These are phyloP conservation scores for Eucalyptus lansdowneana DNA, from an alignment of 345 rosid species.

Conservation along the genomic window DNA sequence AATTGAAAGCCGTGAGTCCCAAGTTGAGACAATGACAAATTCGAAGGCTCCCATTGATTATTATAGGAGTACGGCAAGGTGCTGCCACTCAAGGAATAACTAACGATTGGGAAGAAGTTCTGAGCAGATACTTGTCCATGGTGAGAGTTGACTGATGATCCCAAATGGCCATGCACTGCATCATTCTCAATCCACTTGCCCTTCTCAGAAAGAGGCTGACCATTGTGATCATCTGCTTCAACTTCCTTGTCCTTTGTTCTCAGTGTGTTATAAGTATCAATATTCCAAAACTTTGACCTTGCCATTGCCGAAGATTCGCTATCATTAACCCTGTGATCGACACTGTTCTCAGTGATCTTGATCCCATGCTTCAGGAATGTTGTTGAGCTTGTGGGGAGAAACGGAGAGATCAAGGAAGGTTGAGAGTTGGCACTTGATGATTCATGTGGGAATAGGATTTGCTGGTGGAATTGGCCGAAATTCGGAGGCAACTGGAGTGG, in stretches of 20 bases:
- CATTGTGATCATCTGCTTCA: background rate
- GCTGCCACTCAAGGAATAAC: slow-evolving; percentile 19
- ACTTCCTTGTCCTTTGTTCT: slow-evolving; percentile 24
- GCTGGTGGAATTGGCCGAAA: slow-evolving; percentile 61
- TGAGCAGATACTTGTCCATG: slow-evolving; percentile 29
- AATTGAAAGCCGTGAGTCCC: slow-evolving; percentile 51
- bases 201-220: slow-evolving; percentile 21
- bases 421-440: background rate
- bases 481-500: slow-evolving; percentile 74
- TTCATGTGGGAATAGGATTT: background rate
- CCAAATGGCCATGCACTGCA: slow-evolving; percentile 22
- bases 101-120: slow-evolving; percentile 24
- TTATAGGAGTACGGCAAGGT: slow-evolving; percentile 16
- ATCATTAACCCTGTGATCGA: background rate
- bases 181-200: slow-evolving; percentile 51
- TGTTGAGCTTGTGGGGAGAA: slow-evolving; percentile 12
- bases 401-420: slow-evolving; percentile 8
- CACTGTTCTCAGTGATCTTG: background rate
- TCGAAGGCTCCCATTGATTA: slow-evolving; percentile 55
- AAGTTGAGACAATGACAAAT: slow-evolving; percentile 51
- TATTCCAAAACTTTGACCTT: slow-evolving; percentile 23
- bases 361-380: slow-evolving; percentile 24
- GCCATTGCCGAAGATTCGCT: background rate
- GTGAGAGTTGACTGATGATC: background rate
- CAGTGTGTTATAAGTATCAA: slow-evolving; percentile 10